Evolutionary conservation across 2,329 filamentous ascomycete genomes (phyloP).

Genomic region (Arthroderma uncinatum): DNA sequence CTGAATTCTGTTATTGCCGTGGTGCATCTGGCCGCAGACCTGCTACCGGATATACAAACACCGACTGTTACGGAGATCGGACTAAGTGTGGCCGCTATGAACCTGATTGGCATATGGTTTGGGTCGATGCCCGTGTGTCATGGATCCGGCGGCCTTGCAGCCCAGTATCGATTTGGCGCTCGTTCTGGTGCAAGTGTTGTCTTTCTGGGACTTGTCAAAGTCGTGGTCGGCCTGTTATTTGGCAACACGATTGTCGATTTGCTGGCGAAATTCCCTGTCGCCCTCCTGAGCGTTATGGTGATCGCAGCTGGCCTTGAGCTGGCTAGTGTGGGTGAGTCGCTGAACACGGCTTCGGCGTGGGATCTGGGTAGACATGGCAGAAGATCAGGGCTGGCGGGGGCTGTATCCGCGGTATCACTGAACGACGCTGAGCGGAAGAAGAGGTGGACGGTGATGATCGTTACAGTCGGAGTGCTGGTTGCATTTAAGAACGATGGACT

Average conservation of each 20-base stretch:
- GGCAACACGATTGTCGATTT: conserved; percentile 62
- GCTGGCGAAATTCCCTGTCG: conserved; percentile 60
- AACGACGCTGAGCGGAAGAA: conserved; percentile 59
- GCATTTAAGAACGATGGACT: conserved; percentile 85
- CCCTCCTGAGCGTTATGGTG: conserved; percentile 57
- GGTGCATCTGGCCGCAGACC: conserved; percentile 62
- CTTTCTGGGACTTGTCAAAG: conserved; percentile 63
- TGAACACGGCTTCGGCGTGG: conserved; percentile 62
- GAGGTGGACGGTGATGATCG: conserved; percentile 81
- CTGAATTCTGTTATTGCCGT: conserved; percentile 90
- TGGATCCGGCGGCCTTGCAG: conserved; percentile 80
- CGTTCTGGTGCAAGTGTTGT: conserved; percentile 77
- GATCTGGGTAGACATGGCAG: conserved; percentile 34
- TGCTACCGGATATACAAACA: conserved; percentile 57
- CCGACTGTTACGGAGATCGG: conserved; percentile 69
- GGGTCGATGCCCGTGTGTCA: conserved; percentile 94
- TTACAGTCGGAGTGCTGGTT: conserved; percentile 69
- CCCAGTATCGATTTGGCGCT: conserved; percentile 82
- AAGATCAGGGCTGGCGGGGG: background rate
- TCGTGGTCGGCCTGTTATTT: conserved; percentile 63
- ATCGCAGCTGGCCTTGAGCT: conserved; percentile 81
- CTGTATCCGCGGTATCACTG: conserved; percentile 24
- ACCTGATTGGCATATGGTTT: conserved; percentile 77
- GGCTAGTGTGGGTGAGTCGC: conserved; percentile 68
- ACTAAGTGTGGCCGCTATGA: conserved; percentile 71